Evolutionary conservation across 2,329 filamentous ascomycete genomes (phyloP).

Genomic region (Paraphoma chrysanthemicola): DNA sequence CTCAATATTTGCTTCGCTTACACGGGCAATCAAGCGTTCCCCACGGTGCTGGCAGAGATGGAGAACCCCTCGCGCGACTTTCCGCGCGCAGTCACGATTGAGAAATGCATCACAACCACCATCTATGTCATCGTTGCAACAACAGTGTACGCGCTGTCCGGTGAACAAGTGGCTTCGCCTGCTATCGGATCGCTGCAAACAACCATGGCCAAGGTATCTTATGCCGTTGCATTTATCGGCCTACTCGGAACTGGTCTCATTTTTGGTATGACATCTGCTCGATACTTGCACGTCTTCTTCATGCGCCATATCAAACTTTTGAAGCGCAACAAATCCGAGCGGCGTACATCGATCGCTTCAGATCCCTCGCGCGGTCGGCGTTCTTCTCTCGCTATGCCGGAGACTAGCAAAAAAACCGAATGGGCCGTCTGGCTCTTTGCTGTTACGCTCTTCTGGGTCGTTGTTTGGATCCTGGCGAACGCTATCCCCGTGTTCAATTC

Average conservation of each 20-base stretch:
- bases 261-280: slow-evolving; percentile 31
- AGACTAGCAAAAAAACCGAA: slow-evolving; percentile 22
- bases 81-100: slow-evolving; percentile 32
- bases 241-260: slow-evolving; percentile 33
- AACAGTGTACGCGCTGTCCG: slow-evolving; percentile 31
- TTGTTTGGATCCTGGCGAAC: slow-evolving; percentile 36
- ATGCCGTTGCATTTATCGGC: slow-evolving; percentile 28
- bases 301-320: slow-evolving; percentile 24
- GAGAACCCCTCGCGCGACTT: slow-evolving; percentile 34
- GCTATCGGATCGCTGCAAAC: slow-evolving; percentile 29
- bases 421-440: slow-evolving; percentile 30
- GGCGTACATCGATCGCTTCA: slow-evolving; percentile 8
- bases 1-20: slow-evolving; percentile 38
- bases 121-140: slow-evolving; percentile 31
- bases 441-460: slow-evolving; percentile 33
- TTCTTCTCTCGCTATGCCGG: slow-evolving; percentile 16
- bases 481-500: slow-evolving; percentile 37
- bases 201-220: slow-evolving; percentile 31
- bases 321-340: slow-evolving; percentile 17
- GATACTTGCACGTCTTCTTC: slow-evolving; percentile 32
- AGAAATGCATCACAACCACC: slow-evolving; percentile 28
- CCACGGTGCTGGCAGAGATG: slow-evolving; percentile 36
- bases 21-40: slow-evolving; percentile 37
- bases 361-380: slow-evolving; percentile 22
- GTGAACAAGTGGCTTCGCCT: slow-evolving; percentile 33